phyloP scores from a whole-genome alignment of 352 stramenopile genomes.

The Pythium grandisporangium region DNA sequence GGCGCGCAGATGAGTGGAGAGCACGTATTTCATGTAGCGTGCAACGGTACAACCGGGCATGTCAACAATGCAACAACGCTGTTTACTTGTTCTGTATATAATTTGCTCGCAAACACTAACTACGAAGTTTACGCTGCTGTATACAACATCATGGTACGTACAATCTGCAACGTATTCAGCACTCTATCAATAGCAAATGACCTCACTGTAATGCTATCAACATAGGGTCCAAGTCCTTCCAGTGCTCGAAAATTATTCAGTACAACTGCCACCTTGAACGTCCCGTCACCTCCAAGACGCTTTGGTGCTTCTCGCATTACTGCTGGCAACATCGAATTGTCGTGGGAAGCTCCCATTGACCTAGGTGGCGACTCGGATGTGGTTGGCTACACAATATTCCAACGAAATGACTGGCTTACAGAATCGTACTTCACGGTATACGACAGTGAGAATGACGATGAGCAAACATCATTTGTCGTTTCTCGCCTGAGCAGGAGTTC shows the following conservation, averaged over 20 bases:
- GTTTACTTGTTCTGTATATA: constrained; percentile 29
- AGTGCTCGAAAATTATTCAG: constrained; percentile 10
- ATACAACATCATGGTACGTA: constrained; percentile 26
- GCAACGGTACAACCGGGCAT: neutral
- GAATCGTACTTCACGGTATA: constrained; percentile 34
- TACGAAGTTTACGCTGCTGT: constrained; percentile 42
- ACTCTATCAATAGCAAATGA: too few species aligned
- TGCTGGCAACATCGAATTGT: constrained; percentile 38
- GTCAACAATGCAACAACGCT: neutral
- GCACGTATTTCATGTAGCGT: constrained; percentile 12
- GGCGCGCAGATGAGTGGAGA: too few species aligned
- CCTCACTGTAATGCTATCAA: too few species aligned
- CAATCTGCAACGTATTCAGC: too few species aligned
- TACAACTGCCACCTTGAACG: constrained; percentile 16
- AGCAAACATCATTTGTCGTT: constrained; percentile 9
- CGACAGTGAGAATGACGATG: constrained; percentile 32
- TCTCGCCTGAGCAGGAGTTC: constrained; percentile 19
- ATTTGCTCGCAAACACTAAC: constrained; percentile 18
- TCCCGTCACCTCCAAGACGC: constrained; percentile 32
- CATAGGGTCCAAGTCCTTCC: constrained; percentile 22
- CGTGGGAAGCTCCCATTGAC: constrained; percentile 39
- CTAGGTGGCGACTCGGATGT: constrained; percentile 29
- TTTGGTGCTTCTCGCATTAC: constrained; percentile 24
- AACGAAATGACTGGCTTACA: constrained; percentile 13
- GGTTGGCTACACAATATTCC: constrained; percentile 44